Conservation (phyloP, 257 asterid genomes). For the Nicotiana noctiflora region DNA sequence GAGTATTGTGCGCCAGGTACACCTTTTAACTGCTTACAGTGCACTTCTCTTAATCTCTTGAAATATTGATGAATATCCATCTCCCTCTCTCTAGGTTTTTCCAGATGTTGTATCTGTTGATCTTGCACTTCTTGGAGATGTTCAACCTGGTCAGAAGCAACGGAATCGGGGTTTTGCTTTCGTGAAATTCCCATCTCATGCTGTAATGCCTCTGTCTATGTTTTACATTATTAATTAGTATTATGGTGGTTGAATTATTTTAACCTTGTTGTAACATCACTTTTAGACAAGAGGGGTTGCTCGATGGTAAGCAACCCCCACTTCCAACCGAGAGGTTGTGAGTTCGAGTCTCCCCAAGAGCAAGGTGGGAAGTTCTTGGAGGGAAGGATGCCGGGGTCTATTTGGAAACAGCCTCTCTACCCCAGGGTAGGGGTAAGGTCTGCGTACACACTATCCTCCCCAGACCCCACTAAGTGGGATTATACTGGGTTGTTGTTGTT, state of each 20-base stretch:
- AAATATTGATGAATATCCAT: background rate
- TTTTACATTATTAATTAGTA: slow-evolving; percentile 9
- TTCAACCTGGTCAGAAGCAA: slow-evolving; percentile 48
- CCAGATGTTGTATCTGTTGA: slow-evolving; percentile 72
- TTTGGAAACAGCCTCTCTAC: no score
- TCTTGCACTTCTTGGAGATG: slow-evolving; percentile 49
- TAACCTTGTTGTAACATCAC: slow-evolving; percentile 20
- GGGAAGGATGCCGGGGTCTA: no score
- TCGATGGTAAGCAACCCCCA: no score
- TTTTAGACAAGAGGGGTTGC: no score
- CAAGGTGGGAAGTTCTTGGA: no score
- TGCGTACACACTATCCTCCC: no score
- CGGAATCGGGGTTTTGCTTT: slow-evolving; percentile 88
- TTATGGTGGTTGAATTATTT: background rate
- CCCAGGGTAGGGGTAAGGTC: no score
- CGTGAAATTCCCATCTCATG: slow-evolving; percentile 77
- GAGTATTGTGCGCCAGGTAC: slow-evolving; percentile 68
- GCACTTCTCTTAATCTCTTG: background rate
- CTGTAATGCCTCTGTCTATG: slow-evolving; percentile 44
- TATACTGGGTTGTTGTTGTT: no score
- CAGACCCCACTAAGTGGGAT: no score
- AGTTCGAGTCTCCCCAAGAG: no score
- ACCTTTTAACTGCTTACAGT: slow-evolving; percentile 6
- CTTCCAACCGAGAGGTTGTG: no score
- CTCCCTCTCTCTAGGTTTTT: slow-evolving; percentile 41